Evolutionary conservation across 2,329 filamentous ascomycete species (phyloP).

Genomic region (Colletotrichum graminicola): DNA sequence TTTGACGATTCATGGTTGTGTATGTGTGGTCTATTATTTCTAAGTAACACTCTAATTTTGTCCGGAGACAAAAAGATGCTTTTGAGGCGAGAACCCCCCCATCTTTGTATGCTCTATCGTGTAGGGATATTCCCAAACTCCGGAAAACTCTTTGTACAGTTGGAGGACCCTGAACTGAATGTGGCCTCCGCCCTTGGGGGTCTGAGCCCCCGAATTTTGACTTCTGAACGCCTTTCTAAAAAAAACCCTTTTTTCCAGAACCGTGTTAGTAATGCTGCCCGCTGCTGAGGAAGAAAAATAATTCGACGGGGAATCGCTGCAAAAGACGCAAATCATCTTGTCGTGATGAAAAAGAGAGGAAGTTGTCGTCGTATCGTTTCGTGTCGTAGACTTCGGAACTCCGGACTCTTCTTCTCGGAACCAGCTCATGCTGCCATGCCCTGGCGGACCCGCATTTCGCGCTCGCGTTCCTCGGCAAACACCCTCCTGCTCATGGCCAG

Average conservation of each 20-base stretch:
- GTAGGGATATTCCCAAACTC: conserved; percentile 37
- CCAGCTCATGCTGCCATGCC: conserved; percentile 29
- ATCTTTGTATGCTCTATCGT: conserved; percentile 31
- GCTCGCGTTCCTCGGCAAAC: conserved; percentile 88
- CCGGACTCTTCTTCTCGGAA: not conserved
- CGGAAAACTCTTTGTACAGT: conserved; percentile 31
- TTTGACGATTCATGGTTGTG: conserved; percentile 10
- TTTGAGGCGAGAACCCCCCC: not conserved
- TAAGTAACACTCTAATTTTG: conserved; percentile 23
- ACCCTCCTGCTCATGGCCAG: conserved; percentile 92
- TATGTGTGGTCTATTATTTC: conserved; percentile 30
- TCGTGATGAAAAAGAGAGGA: not conserved
- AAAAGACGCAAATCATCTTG: conserved; percentile 9
- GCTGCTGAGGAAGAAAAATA: conserved; percentile 17
- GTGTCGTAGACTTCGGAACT: not conserved
- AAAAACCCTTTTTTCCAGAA: conserved; percentile 19
- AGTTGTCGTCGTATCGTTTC: not conserved
- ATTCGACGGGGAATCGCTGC: conserved; percentile 31
- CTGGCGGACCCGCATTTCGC: conserved; percentile 52
- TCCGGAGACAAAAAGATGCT: conserved; percentile 10
- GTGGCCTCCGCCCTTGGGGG: not conserved
- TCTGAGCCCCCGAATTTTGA: conserved; percentile 3
- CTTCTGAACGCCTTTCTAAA: conserved; percentile 34
- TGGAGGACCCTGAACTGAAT: not conserved
- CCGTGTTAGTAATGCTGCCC: conserved; percentile 33